Conservation (phyloP, 2,329 filamentous ascomycete genomes). For the Claviceps fusiformis region DNA sequence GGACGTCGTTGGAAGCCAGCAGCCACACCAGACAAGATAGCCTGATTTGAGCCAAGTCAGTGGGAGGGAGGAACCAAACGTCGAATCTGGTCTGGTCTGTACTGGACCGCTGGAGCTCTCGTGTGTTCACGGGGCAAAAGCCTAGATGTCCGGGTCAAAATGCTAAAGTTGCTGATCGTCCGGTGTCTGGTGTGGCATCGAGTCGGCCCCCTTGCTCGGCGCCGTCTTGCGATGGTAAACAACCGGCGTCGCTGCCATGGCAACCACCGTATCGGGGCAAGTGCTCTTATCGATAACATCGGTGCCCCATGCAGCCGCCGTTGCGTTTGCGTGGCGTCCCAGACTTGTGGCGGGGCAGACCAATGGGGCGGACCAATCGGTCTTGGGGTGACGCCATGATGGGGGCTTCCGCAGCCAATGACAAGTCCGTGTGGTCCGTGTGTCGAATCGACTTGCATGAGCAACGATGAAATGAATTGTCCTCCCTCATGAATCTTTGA, state of each 20-base stretch:
- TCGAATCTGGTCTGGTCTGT: no score
- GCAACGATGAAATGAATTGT: not conserved
- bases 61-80: no score
- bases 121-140: no score
- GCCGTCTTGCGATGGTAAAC: constrained; percentile 15
- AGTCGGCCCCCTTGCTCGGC: not conserved
- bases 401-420: not conserved
- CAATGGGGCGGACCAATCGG: not conserved
- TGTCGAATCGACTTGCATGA: no score
- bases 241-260: constrained; percentile 22
- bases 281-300: not conserved
- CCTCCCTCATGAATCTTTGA: not conserved
- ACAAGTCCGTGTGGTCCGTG: no score
- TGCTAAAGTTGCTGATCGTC: not conserved
- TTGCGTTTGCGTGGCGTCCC: not conserved
- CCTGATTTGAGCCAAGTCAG: not conserved
- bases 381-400: not conserved
- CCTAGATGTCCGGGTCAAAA: no score
- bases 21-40: not conserved
- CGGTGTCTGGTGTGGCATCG: not conserved
- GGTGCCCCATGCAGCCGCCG: no score
- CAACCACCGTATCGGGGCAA: constrained; percentile 14
- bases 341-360: not conserved
- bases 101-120: no score
- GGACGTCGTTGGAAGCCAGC: not conserved